Evolutionary conservation across 1,284 basidiomycete genomes (phyloP).

Genomic region (Kalmanozyma brasiliensis): DNA sequence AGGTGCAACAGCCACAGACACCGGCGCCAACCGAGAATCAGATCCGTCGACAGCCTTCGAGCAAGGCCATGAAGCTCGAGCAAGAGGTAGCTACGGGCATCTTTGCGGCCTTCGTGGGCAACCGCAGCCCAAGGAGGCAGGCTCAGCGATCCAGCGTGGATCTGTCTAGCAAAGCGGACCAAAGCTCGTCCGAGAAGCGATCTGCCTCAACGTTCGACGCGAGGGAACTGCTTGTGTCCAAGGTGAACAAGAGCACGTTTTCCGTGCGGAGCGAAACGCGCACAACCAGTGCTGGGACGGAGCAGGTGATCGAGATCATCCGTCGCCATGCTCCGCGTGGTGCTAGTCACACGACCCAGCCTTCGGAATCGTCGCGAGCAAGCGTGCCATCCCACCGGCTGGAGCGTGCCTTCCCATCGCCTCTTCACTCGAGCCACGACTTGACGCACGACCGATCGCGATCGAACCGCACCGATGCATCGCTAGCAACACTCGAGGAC

Average conservation of each 20-base stretch:
- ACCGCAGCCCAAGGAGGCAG: slow-evolving; percentile 37
- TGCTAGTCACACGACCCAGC: slow-evolving; percentile 2
- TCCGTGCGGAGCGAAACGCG: slow-evolving; percentile 18
- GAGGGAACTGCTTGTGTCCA: slow-evolving; percentile 36
- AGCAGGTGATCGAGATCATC: slow-evolving; percentile 29
- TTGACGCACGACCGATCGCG: slow-evolving; percentile 11
- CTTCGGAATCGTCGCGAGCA: slow-evolving; percentile 5
- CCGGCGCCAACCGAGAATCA: slow-evolving; percentile 2
- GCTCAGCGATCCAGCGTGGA: slow-evolving; percentile 19
- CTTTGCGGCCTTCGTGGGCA: slow-evolving; percentile 45
- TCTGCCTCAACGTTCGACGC: not conserved
- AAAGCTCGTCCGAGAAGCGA: slow-evolving; percentile 3
- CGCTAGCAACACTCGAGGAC: slow-evolving; percentile 11
- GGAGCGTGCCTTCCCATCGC: slow-evolving; percentile 39
- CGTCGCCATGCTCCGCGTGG: slow-evolving; percentile 9
- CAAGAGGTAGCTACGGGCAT: slow-evolving; percentile 36
- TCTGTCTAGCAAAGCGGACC: not conserved
- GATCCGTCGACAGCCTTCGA: slow-evolving; percentile 26
- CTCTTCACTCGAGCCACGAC: slow-evolving; percentile 19
- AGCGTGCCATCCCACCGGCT: slow-evolving; percentile 15
- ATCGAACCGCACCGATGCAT: slow-evolving; percentile 14
- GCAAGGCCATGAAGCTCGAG: slow-evolving; percentile 37
- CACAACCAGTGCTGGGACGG: slow-evolving; percentile 2
- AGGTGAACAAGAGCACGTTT: slow-evolving; percentile 25
- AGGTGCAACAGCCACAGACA: slow-evolving; percentile 17